Percentiles rank a stretch among this genome's conserved stretches.
Conservation (phyloP, 1,284 basidiomycete genomes). For the Cryptococcus sp. region DNA sequence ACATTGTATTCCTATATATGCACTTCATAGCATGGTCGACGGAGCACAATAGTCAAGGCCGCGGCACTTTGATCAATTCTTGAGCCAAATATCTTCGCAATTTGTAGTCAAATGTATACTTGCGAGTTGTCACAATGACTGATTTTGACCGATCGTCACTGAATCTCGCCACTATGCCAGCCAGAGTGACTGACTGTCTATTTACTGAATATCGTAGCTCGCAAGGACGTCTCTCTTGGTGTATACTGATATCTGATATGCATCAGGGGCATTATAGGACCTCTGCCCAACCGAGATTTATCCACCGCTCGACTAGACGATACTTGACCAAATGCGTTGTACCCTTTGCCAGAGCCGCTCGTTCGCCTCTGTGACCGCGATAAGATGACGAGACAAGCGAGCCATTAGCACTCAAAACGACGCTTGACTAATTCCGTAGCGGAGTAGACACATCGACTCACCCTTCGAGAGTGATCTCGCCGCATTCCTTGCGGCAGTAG, state of each 20-base stretch:
- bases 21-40: too few species aligned
- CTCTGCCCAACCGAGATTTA: constrained; percentile 51
- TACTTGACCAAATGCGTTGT: constrained; percentile 54
- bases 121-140: too few species aligned
- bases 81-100: too few species aligned
- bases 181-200: too few species aligned
- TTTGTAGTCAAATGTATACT: too few species aligned
- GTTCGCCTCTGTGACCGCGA: constrained; percentile 40
- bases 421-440: not conserved
- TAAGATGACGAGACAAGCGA: too few species aligned
- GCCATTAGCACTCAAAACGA: not conserved
- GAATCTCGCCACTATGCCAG: too few species aligned
- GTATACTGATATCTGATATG: not conserved
- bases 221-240: not conserved
- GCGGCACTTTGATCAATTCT: too few species aligned
- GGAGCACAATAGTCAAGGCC: too few species aligned
- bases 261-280: constrained; percentile 27
- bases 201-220: too few species aligned
- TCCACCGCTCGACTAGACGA: constrained; percentile 49
- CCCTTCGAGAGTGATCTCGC: constrained; percentile 71
- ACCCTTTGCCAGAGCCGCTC: constrained; percentile 43
- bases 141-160: too few species aligned
- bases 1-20: too few species aligned
- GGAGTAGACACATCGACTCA: constrained; percentile 46
- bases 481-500: constrained; percentile 70